Evolutionary conservation across 1,139 yeast genomes (phyloP).

Genomic region (Zygosaccharomyces sapae): DNA sequence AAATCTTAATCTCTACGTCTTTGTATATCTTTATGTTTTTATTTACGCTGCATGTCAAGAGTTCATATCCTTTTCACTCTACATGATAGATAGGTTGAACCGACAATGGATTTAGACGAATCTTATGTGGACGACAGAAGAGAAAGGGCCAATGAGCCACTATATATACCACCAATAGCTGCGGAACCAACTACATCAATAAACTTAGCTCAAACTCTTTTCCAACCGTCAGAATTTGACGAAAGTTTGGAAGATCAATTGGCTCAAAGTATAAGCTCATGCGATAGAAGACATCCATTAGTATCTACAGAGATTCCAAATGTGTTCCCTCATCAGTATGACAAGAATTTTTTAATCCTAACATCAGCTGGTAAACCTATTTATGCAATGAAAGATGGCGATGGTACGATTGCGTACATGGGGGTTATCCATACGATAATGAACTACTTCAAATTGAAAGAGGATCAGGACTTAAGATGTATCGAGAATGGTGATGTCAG

Average conservation of each 20-base stretch:
- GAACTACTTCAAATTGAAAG: slow-evolving; percentile 38
- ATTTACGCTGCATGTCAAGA: background rate
- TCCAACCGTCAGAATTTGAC: slow-evolving; percentile 11
- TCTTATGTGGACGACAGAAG: slow-evolving; percentile 1
- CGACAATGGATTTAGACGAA: slow-evolving; percentile 3
- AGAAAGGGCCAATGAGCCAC: background rate
- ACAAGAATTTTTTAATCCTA: slow-evolving; percentile 58
- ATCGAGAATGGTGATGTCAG: slow-evolving; percentile 39
- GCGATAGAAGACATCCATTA: slow-evolving; percentile 18
- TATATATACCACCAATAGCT: slow-evolving; percentile 1
- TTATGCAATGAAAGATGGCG: slow-evolving; percentile 74
- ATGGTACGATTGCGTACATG: slow-evolving; percentile 69
- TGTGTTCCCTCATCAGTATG: slow-evolving; percentile 16
- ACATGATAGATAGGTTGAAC: background rate
- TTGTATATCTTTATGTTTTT: background rate
- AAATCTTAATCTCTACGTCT: background rate
- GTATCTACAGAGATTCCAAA: slow-evolving; percentile 30
- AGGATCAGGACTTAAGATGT: slow-evolving; percentile 37
- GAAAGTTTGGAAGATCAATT: slow-evolving; percentile 18
- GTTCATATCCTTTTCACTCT: background rate
- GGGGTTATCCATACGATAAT: slow-evolving; percentile 49
- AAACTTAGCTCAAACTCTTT: slow-evolving; percentile 12
- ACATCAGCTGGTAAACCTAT: slow-evolving; percentile 93
- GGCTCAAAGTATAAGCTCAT: slow-evolving; percentile 25
- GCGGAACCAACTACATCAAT: slow-evolving; percentile 15